phyloP scores from a whole-genome alignment of 345 rosid species.

The Acer campestre region DNA sequence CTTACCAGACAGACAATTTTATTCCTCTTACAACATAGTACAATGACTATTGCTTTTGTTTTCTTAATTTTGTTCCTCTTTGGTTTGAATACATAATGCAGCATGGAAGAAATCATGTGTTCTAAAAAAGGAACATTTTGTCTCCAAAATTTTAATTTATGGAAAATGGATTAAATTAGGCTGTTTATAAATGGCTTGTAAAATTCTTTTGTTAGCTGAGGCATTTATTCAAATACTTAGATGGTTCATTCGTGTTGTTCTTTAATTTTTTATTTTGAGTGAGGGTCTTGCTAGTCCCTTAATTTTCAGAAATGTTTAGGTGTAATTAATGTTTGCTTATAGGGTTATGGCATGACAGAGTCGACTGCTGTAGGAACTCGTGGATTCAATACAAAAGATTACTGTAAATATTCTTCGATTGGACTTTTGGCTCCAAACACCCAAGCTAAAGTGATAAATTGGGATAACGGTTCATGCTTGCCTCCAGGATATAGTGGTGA shows the following conservation, averaged over 20 bases:
- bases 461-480: slow-evolving; percentile 58
- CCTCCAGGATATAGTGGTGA: slow-evolving; percentile 77
- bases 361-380: slow-evolving; percentile 85
- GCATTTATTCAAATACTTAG: neutral
- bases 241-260: neutral
- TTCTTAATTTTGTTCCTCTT: neutral
- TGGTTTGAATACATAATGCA: neutral
- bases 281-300: neutral
- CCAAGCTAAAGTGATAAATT: slow-evolving; percentile 79
- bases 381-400: slow-evolving; percentile 53
- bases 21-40: neutral
- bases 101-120: neutral
- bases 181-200: neutral
- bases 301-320: neutral
- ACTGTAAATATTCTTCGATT: slow-evolving; percentile 52
- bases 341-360: slow-evolving; percentile 97
- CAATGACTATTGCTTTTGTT: neutral
- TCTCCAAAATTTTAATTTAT: neutral
- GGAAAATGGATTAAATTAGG: neutral
- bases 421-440: slow-evolving; percentile 86
- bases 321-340: slow-evolving; percentile 14
- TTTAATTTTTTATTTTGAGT: neutral
- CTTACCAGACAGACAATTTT: neutral
- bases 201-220: neutral
- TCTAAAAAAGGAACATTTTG: neutral